Evolutionary conservation across 2,329 filamentous ascomycete species (phyloP).

Genomic region (Alternaria angustiovoidea): DNA sequence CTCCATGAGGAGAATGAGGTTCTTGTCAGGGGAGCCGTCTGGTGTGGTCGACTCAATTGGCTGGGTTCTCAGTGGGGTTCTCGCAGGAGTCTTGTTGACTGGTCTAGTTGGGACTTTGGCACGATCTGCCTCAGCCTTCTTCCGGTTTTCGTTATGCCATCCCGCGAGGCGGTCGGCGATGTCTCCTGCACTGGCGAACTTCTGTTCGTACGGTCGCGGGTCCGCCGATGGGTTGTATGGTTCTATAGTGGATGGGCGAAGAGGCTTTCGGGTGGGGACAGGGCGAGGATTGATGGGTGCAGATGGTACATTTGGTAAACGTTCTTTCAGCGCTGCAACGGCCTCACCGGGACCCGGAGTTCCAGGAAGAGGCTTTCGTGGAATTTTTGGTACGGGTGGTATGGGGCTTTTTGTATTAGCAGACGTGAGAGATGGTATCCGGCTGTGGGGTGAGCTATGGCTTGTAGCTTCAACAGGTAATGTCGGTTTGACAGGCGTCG

Average conservation of each 20-base stretch:
- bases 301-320: neutral
- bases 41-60: neutral
- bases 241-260: neutral
- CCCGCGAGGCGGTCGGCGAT: slow-evolving; percentile 24
- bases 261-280: slow-evolving; percentile 3
- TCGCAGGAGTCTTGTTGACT: slow-evolving; percentile 5
- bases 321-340: neutral
- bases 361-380: neutral
- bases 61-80: neutral
- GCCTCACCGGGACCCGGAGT: neutral
- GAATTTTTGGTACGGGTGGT: neutral
- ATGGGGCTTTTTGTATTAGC: neutral
- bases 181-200: slow-evolving; percentile 21
- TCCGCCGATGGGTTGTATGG: neutral
- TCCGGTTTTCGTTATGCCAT: slow-evolving; percentile 23
- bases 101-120: neutral
- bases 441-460: neutral
- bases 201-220: slow-evolving; percentile 10
- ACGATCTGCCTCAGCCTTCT: neutral
- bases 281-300: neutral
- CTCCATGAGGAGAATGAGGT: neutral
- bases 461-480: neutral
- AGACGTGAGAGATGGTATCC: neutral
- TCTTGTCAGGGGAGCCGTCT: neutral
- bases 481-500: neutral